These are phyloP conservation scores for Plasmodium yoelii DNA, from an alignment of 169 alveolate genomes.

Conservation along the genomic window DNA sequence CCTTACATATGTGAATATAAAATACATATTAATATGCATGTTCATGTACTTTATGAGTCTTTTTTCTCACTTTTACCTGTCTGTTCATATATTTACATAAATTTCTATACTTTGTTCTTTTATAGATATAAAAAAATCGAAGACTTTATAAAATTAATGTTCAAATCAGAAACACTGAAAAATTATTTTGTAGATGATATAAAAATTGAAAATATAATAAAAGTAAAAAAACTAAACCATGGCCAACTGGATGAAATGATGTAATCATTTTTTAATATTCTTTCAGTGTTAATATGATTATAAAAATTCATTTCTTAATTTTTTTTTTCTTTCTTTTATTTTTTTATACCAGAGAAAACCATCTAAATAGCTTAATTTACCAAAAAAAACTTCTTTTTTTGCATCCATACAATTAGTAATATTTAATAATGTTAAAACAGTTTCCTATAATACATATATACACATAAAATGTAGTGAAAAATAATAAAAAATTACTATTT, in stretches of 20 bases:
- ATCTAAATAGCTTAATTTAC: conserved; percentile 40
- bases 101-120: background rate
- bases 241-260: conserved; percentile 29
- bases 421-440: background rate
- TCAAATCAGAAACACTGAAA: conserved; percentile 30
- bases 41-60: too few relatives aligned
- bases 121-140: conserved; percentile 29
- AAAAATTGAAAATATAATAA: conserved; percentile 65
- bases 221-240: conserved; percentile 66
- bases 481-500: too few relatives aligned
- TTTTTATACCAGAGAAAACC: conserved; percentile 24
- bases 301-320: background rate
- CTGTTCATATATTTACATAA: background rate
- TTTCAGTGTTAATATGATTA: background rate
- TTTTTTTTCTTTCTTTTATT: background rate
- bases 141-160: conserved; percentile 19
- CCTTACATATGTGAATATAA: too few relatives aligned
- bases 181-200: conserved; percentile 53
- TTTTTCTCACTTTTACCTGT: too few relatives aligned
- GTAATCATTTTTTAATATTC: conserved; percentile 12
- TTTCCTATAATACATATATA: too few relatives aligned
- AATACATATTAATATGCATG: too few relatives aligned
- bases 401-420: conserved; percentile 72
- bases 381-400: conserved; percentile 40
- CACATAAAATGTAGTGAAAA: too few relatives aligned